Evolutionary conservation across 1,284 basidiomycete species (phyloP).

Genomic region (Cryptococcus sp.): DNA sequence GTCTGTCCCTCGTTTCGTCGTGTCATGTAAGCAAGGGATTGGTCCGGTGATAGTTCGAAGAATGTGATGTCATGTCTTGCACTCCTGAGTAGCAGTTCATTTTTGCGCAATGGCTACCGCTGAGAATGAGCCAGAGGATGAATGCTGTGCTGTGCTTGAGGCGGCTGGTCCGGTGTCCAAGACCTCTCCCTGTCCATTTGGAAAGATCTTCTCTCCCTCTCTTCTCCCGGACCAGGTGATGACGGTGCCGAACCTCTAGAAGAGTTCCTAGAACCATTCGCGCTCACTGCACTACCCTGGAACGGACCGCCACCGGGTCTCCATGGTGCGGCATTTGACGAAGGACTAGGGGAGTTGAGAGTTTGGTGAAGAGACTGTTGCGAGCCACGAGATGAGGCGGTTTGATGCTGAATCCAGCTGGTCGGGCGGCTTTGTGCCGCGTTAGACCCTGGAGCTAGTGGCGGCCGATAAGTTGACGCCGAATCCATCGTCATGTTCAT

Average conservation of each 20-base stretch:
- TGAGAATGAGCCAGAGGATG: too few species aligned
- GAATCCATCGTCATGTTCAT: conserved; percentile 1
- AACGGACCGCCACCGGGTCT: conserved; percentile 30
- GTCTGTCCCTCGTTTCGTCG: too few species aligned
- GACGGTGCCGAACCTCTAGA: conserved; percentile 48
- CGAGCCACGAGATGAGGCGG: conserved; percentile 8
- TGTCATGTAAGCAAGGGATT: too few species aligned
- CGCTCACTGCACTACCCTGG: conserved; percentile 28
- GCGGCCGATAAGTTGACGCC: conserved; percentile 9
- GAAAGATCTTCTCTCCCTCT: conserved; percentile 31
- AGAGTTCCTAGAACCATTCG: conserved; percentile 52
- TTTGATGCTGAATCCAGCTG: conserved; percentile 28
- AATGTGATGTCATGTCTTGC: too few species aligned
- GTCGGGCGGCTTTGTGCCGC: conserved; percentile 26
- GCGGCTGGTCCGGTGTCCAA: conserved; percentile 30
- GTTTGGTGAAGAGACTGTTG: conserved; percentile 17
- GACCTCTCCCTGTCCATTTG: conserved; percentile 43
- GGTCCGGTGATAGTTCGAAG: too few species aligned
- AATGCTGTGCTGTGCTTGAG: neutral
- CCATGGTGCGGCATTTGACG: too few species aligned
- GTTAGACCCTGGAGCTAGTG: conserved; percentile 4
- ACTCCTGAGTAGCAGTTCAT: too few species aligned
- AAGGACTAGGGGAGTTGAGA: conserved; percentile 5
- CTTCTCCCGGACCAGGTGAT: conserved; percentile 33
- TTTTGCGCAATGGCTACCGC: too few species aligned